Evolutionary conservation across 2,329 filamentous ascomycete species (phyloP), one percentile per base, ranked within the genome.

Genomic region (Colletotrichum sansevieriae): DNA sequence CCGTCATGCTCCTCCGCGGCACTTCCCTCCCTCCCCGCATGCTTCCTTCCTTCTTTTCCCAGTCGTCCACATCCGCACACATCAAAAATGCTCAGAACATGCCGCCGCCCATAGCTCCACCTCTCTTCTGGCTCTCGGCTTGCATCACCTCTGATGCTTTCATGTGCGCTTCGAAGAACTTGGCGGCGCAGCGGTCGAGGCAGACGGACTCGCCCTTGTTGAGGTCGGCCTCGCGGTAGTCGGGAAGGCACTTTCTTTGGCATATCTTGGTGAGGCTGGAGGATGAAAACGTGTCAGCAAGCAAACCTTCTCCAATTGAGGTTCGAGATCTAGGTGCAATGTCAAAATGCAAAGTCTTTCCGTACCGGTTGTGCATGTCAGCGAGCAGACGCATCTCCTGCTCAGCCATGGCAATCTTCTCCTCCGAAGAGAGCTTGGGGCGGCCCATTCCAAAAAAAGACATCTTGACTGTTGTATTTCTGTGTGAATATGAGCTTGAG

Each of bases 201-300:
- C 97, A 99, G 75, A 99, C 96, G 74, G 92, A 94, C 84, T 99
- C 96, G 87, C 95, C 97, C 86, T 99, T 99, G 89, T 98, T 97
- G 77, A 99, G 90, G 76, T 99, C 95, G 80, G 89, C 90, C 85
- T 99, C 96, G 80, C 94, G 94, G 89, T 98, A 99, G 76, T 95
- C 90, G 71, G 95, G 95, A 75, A 99, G 89, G 84, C 96, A 99
- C 86, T 99, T 99, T 80, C 92, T 90, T 74, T 92, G 90, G 89
- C 96, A 99, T 71, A 93, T 92, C 82, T 93, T 90, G 77, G 94
- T 91, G 72, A 98, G 88, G 72, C 94, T 97, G 74, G 61, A 47
- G 35, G 49, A 18, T 10, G 56, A 11, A 3, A 52, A 57, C 11
- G 43, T 35, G 43, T 37, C 33, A 43, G 39, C 22, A 6, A 25